Evolutionary conservation across 1,284 basidiomycete species (phyloP).

Genomic region (Cutaneotrichosporon sp.): DNA sequence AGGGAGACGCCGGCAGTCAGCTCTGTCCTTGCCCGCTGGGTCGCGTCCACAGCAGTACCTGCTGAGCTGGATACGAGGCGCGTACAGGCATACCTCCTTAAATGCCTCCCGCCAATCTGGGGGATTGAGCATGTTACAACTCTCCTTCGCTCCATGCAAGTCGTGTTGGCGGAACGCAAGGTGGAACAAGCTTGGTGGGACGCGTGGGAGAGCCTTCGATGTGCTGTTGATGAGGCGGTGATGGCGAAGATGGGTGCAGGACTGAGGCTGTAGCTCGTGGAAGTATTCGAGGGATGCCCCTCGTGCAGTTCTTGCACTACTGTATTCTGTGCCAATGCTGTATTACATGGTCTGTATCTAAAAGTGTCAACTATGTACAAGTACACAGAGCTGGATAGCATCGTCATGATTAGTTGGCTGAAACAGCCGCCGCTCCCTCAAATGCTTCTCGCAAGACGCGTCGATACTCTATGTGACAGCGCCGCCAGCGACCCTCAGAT

Average conservation of each 20-base stretch:
- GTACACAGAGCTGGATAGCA: no score
- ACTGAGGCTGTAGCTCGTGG: conserved; percentile 19
- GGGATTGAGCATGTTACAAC: conserved; percentile 62
- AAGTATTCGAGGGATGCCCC: no score
- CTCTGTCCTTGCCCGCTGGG: conserved; percentile 65
- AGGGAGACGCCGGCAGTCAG: conserved; percentile 64
- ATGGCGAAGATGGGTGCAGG: conserved; percentile 63
- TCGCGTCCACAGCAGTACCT: conserved; percentile 58
- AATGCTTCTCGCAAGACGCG: no score
- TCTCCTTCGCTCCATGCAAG: conserved; percentile 69
- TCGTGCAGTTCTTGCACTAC: no score
- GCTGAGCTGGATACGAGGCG: conserved; percentile 64
- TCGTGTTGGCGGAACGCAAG: conserved; percentile 32
- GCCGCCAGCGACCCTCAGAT: no score
- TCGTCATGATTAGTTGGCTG: no score
- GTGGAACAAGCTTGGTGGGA: conserved; percentile 57
- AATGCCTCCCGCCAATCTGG: conserved; percentile 60
- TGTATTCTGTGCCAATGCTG: no score
- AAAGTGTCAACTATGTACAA: no score
- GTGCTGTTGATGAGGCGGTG: conserved; percentile 58
- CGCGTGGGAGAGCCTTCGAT: conserved; percentile 59
- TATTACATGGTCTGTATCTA: no score
- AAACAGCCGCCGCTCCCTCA: no score
- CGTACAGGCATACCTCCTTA: conserved; percentile 64
- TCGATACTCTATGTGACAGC: no score